Base-by-base conservation (phyloP, 371 early-diverging fungal species). In the Circinella umbellata region DNA sequence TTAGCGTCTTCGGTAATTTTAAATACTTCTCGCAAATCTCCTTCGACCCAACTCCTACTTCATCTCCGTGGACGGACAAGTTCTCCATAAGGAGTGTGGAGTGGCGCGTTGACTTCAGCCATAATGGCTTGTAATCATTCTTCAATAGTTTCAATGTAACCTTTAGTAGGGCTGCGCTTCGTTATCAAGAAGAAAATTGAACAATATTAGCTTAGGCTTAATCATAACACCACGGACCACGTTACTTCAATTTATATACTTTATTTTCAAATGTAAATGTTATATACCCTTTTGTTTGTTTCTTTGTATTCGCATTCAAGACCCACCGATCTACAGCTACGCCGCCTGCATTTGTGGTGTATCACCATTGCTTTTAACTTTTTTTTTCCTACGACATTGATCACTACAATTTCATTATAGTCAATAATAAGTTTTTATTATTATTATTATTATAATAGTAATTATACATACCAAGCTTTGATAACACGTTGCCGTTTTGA, bases 141-240 rank as follows among this genome's bases (percentile, higher is more conserved):
- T 68, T 92, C 92, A 49, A 92, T 91, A 11, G 88, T 90, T 69
- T 91, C 91, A 62, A 92, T 90, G 69, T 92, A 91, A 18, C 92
- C 92, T 79, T 89, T 89, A 8, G 90, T 87, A 49, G 90, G 90
- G 3, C 90, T 88, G 69, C 92, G 78, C 80, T 91, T 46, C 27
- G 11, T 46, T 4, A 49, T 49, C 15, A 54, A 49, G 0, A 11
- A 18, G 34, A 13, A 38, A n/a, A 49, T 5, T 49, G 4, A n/a
- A 39, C 10, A 18, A 63, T 63, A 59, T 20, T 37, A 47, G 15
- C 10, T 57, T 35, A 63, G 48, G 65, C 48, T 18, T 34, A 35
- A 55, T 13, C 37, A 55, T 54, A n/a, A 10, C 39, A 39, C n/a
- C 39, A 39, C 39, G 10, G 39, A 39, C 39, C 39, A 39, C 10